Evolutionary conservation across 345 rosid genomes (phyloP).

Genomic region (Abelmoschus esculentus): DNA sequence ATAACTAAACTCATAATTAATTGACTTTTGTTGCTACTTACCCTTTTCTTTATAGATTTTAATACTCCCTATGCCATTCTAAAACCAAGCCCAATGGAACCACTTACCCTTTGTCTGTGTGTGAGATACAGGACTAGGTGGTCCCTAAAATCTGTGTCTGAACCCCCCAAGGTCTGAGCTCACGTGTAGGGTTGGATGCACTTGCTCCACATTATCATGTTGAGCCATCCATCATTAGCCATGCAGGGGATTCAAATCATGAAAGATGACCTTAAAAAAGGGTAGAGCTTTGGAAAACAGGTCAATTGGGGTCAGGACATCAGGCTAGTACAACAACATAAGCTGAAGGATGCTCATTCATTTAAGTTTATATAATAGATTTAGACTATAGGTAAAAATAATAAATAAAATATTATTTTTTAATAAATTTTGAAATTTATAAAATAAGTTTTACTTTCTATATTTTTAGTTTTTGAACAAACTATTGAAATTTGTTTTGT

Average conservation of each 20-base stretch:
- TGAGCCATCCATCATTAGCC: slow-evolving; percentile 6
- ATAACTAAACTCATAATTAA: too few species aligned
- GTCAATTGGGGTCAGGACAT: neutral
- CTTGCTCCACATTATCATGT: neutral
- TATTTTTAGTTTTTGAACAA: too few species aligned
- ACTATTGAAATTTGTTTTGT: too few species aligned
- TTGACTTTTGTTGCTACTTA: too few species aligned
- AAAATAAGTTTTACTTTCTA: too few species aligned
- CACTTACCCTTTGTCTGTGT: neutral
- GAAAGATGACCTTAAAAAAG: neutral
- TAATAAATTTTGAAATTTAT: too few species aligned
- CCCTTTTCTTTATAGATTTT: too few species aligned
- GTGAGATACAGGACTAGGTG: neutral
- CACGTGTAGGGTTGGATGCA: slow-evolving; percentile 17
- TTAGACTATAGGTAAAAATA: too few species aligned
- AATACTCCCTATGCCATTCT: neutral
- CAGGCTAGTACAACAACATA: too few species aligned
- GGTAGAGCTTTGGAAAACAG: neutral
- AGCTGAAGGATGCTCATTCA: too few species aligned
- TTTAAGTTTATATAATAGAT: too few species aligned
- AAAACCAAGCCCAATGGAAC: neutral
- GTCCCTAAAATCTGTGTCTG: slow-evolving; percentile 3
- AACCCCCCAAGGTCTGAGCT: slow-evolving; percentile 9
- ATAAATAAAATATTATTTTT: too few species aligned
- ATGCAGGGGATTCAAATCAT: slow-evolving; percentile 6